These are phyloP conservation scores for Fusarium luffae DNA, from an alignment of 2,329 filamentous ascomycete species.

Conservation along the genomic window DNA sequence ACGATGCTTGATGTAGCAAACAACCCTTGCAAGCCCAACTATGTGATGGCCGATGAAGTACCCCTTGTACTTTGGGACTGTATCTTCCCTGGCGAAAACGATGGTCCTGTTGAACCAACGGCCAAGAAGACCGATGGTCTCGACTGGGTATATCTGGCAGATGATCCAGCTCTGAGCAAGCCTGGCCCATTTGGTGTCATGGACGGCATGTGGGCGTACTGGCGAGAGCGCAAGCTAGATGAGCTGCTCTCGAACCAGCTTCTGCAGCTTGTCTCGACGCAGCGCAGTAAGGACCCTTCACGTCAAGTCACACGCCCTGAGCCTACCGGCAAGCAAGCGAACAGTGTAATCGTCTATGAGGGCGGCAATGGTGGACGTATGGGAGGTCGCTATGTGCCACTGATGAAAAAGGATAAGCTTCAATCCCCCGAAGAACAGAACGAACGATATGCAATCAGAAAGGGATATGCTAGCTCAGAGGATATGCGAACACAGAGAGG, in stretches of 20 bases:
- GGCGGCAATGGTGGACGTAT: constrained; percentile 64
- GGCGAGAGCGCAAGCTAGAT: constrained; percentile 88
- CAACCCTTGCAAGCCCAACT: constrained; percentile 82
- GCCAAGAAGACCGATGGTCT: constrained; percentile 65
- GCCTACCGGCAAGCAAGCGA: constrained; percentile 33
- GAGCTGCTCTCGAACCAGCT: constrained; percentile 83
- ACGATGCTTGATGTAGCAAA: constrained; percentile 77
- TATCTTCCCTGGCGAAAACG: constrained; percentile 73
- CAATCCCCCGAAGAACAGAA: constrained; percentile 66
- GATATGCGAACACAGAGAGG: constrained; percentile 56
- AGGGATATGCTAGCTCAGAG: constrained; percentile 65
- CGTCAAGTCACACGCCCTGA: constrained; percentile 26
- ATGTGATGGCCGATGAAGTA: constrained; percentile 89
- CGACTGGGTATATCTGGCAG: constrained; percentile 82
- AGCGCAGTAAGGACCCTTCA: constrained; percentile 47
- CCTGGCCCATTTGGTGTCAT: constrained; percentile 74
- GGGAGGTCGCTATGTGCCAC: constrained; percentile 64
- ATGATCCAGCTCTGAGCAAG: constrained; percentile 68
- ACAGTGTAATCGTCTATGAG: constrained; percentile 58
- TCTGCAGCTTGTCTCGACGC: constrained; percentile 68
- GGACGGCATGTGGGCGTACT: constrained; percentile 82
- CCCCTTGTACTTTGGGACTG: constrained; percentile 97
- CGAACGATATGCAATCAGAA: constrained; percentile 69
- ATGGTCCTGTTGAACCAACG: constrained; percentile 47
- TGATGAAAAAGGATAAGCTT: constrained; percentile 63